phyloP scores from a whole-genome alignment of 805 yeast species.

The Saccharomycopsis amapae region DNA sequence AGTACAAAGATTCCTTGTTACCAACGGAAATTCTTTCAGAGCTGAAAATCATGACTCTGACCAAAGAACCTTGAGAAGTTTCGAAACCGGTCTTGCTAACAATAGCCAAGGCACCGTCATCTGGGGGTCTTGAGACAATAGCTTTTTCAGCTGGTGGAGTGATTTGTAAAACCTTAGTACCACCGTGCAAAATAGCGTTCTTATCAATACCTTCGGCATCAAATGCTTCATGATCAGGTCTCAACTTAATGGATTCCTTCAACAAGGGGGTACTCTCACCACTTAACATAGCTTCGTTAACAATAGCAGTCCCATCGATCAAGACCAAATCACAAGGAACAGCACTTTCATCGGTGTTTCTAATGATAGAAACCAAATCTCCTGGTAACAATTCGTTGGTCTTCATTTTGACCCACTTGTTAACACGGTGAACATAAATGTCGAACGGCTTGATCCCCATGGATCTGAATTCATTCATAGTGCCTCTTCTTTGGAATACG shows the following conservation, averaged over 20 bases:
- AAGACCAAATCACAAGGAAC: conserved; percentile 89
- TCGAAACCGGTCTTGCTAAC: conserved; percentile 96
- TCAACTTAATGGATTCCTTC: conserved; percentile 81
- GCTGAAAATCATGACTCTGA: conserved; percentile 94
- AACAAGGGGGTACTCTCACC: conserved; percentile 97
- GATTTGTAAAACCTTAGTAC: conserved; percentile 92
- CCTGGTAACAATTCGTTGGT: conserved; percentile 83
- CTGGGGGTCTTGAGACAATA: conserved; percentile 63
- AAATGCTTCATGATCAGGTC: conserved; percentile 63
- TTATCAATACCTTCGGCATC: conserved; percentile 82
- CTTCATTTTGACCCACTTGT: conserved; percentile 59
- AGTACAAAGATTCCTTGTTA: conserved; percentile 87
- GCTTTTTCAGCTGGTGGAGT: conserved; percentile 46
- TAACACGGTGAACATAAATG: conserved; percentile 64
- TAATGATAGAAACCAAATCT: conserved; percentile 77
- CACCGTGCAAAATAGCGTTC: conserved; percentile 86
- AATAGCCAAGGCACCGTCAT: conserved; percentile 83
- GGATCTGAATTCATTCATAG: conserved; percentile 90
- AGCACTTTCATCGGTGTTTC: conserved; percentile 88
- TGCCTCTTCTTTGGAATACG: conserved; percentile 90
- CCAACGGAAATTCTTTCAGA: conserved; percentile 96
- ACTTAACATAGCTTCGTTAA: conserved; percentile 97
- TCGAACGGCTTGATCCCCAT: conserved; percentile 95
- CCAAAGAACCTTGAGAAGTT: conserved; percentile 95
- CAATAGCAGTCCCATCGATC: conserved; percentile 86